Evolutionary conservation across 352 stramenopile genomes (phyloP), one percentile per base, ranked within the genome.

Genomic region (Phytopythium delawarense): DNA sequence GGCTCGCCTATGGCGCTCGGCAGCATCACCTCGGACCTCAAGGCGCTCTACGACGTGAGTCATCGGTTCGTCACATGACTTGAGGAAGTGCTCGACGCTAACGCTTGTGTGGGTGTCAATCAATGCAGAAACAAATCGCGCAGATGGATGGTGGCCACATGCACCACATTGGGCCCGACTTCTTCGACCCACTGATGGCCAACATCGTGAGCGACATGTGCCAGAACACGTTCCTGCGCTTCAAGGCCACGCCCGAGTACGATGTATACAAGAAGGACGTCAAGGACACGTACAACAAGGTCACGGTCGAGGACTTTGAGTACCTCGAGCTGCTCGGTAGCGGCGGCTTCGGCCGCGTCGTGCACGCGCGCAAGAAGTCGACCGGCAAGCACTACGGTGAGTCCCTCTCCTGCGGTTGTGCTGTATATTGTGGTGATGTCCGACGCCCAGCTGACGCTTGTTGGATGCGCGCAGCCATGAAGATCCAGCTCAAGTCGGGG

Each of bases 401-500:
- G 74, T 44, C 21, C 16, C 32, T 37, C 32, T 55, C 20, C 21
- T 34, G n/a, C 30, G 20, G 13, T 8, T 20, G 4, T 28, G 45
- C 45, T 51, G 8, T n/a, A 3, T 23, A 28, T 51, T n/a, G 45
- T 9, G 15, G 4, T 5, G 21, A 30, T 49, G 13, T 7, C 15
- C 7, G 7, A 48, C 3, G 16, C 18, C 32, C 32, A 30, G 51
- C 37, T 23, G 23, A 32, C 25, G 25, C 39, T 61, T 53, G 12
- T 44, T 8, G 58, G 23, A 4, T 37, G n/a, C 23, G 28, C 1
- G 45, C 56, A 92, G 81, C 91, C 0, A 96, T 97, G 74, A 97
- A 97, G 65, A 92, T 97, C 61, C 89, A 97, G 74, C 74, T 96
- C 46, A 97, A 98, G 74, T 84, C 80, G 13, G 87, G 85, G 46